These are phyloP conservation scores for Tubosaeta brunneosetosa DNA, from an alignment of 768 basidiomycete genomes.

Conservation along the genomic window DNA sequence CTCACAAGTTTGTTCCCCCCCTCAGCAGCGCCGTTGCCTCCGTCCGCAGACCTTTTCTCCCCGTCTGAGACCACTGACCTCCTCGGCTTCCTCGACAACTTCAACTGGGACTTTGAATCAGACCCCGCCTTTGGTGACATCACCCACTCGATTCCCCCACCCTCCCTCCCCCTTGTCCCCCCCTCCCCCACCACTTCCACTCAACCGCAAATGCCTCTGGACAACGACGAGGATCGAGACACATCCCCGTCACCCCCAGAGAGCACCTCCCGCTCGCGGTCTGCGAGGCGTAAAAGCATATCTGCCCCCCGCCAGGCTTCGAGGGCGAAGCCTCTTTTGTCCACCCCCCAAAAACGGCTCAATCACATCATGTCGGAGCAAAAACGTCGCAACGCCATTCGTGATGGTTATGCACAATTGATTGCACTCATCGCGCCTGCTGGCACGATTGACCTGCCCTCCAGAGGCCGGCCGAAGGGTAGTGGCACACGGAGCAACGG, in stretches of 20 bases:
- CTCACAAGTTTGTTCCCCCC: constrained; percentile 54
- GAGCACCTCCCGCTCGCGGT: constrained; percentile 8
- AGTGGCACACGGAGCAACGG: constrained; percentile 62
- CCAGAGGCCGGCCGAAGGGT: constrained; percentile 76
- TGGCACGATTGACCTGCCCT: constrained; percentile 70
- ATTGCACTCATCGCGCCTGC: constrained; percentile 79
- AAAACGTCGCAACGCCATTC: constrained; percentile 87
- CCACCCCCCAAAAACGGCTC: constrained; percentile 80
- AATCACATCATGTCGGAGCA: constrained; percentile 96
- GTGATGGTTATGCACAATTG: constrained; percentile 83
- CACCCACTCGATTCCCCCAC: constrained; percentile 1
- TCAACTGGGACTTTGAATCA: constrained; percentile 59
- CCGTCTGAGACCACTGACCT: constrained; percentile 73
- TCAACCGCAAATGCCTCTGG: constrained; percentile 5
- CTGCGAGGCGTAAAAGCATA: constrained; percentile 22
- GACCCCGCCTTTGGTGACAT: constrained; percentile 27
- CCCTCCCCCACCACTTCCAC: constrained; percentile 4
- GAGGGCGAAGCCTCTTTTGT: constrained; percentile 61
- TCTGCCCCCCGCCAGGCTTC: constrained; percentile 26
- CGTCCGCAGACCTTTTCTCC: constrained; percentile 77
- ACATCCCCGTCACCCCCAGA: constrained; percentile 10
- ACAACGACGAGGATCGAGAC: constrained; percentile 6
- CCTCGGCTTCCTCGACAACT: constrained; percentile 79
- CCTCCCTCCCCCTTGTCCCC: not conserved
- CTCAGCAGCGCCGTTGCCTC: constrained; percentile 55